Conservation (phyloP, 75 land plant species). For the Pinus albicaulis region DNA sequence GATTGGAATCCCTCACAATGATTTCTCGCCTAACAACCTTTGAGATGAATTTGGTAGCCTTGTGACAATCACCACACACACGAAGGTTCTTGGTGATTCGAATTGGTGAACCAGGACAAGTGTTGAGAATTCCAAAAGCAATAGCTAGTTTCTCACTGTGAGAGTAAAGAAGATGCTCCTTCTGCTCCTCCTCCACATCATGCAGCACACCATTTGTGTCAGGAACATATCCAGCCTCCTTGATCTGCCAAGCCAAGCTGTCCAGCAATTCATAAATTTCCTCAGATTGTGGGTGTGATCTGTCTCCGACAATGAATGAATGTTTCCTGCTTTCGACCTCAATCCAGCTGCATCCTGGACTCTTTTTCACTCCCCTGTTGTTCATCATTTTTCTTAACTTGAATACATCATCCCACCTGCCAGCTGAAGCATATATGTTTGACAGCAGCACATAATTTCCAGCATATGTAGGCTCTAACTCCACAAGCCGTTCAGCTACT, state of each 20-base stretch:
- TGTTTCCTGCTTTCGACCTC: too few relatives aligned
- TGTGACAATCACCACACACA: not conserved
- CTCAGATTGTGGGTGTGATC: too few relatives aligned
- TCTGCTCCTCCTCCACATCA: conserved; percentile 1
- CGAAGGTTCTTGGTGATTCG: not conserved
- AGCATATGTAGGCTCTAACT: too few relatives aligned
- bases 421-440: too few relatives aligned
- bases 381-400: too few relatives aligned
- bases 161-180: not conserved
- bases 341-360: too few relatives aligned
- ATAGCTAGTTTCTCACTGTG: not conserved
- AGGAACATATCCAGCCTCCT: conserved; percentile 1
- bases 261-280: too few relatives aligned
- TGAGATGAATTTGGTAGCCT: not conserved
- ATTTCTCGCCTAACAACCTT: not conserved
- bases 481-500: too few relatives aligned
- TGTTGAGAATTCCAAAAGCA: not conserved
- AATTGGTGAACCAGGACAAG: not conserved
- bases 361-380: too few relatives aligned
- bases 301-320: too few relatives aligned
- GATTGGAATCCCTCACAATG: not conserved
- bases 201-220: not conserved
- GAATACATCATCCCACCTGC: too few relatives aligned
- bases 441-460: too few relatives aligned
- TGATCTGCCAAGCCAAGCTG: not conserved